Evolutionary conservation across 345 rosid genomes (phyloP).

Genomic region (Acer negundo): DNA sequence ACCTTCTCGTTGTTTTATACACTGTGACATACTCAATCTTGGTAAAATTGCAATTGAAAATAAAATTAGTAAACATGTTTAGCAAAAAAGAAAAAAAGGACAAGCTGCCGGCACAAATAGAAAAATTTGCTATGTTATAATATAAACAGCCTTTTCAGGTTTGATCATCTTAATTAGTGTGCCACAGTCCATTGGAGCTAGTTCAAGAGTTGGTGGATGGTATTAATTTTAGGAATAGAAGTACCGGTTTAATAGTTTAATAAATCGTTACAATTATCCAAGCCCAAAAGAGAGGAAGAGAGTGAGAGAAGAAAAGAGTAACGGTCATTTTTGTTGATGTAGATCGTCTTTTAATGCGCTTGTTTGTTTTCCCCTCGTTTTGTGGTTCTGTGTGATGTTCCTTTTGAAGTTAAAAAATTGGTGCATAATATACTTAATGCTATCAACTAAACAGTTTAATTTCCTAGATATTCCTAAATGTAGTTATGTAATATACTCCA

Average conservation of each 20-base stretch:
- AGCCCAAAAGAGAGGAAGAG: not conserved
- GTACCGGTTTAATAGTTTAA: not conserved
- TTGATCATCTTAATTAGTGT: slow-evolving; percentile 9
- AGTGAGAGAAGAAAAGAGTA: not conserved
- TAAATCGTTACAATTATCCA: not conserved
- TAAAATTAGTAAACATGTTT: not conserved
- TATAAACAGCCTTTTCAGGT: slow-evolving; percentile 8
- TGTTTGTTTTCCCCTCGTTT: not conserved
- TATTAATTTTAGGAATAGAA: not conserved
- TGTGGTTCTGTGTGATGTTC: not conserved
- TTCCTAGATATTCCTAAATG: not conserved
- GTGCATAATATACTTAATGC: not conserved
- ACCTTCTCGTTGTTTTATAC: not conserved
- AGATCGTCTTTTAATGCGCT: not conserved
- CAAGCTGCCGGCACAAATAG: slow-evolving; percentile 14
- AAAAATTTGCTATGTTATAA: not conserved
- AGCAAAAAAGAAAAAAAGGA: not conserved
- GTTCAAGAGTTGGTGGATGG: slow-evolving; percentile 7
- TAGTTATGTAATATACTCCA: not conserved
- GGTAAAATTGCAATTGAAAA: slow-evolving; percentile 12
- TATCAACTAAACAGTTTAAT: not conserved
- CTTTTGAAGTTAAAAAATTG: not conserved
- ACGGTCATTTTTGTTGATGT: slow-evolving; percentile 1
- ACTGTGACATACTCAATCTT: not conserved
- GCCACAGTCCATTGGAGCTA: not conserved